Conservation (phyloP, 768 basidiomycete species). For the Suillus variegatus region DNA sequence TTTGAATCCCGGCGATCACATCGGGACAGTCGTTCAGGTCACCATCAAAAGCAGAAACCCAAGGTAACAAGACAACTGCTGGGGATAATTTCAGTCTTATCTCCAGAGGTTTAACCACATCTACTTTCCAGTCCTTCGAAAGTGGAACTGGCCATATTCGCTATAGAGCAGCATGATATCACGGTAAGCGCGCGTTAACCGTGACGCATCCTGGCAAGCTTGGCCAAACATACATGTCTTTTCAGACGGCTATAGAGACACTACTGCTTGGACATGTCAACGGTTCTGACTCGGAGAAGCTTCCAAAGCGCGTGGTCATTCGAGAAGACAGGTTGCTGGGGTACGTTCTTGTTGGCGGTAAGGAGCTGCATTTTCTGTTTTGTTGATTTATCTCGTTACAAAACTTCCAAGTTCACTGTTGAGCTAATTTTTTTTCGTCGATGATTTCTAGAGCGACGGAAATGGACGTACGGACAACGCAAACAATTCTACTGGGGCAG, state of each 20-base stretch:
- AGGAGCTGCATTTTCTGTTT: background rate
- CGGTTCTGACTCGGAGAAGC: background rate
- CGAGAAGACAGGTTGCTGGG: conserved; percentile 2
- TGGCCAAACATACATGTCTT: background rate
- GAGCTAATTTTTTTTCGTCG: background rate
- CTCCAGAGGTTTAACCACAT: too few relatives aligned
- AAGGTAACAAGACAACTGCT: background rate
- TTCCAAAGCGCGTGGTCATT: background rate
- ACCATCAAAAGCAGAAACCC: background rate
- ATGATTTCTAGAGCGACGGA: background rate
- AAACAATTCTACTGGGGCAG: conserved; percentile 4
- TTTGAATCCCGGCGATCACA: background rate
- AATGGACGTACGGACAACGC: background rate
- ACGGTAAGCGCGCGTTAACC: background rate
- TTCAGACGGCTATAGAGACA: background rate
- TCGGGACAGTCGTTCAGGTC: conserved; percentile 3
- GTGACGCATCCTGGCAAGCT: background rate
- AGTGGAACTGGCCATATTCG: background rate
- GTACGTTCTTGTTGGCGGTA: conserved; percentile 2
- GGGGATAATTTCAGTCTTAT: background rate
- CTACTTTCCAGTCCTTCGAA: background rate
- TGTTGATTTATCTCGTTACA: background rate
- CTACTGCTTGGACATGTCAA: background rate
- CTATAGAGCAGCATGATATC: conserved; percentile 3
- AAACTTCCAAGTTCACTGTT: background rate